Conservation (phyloP, 805 yeast genomes). For the Blastobotrys parvus region DNA sequence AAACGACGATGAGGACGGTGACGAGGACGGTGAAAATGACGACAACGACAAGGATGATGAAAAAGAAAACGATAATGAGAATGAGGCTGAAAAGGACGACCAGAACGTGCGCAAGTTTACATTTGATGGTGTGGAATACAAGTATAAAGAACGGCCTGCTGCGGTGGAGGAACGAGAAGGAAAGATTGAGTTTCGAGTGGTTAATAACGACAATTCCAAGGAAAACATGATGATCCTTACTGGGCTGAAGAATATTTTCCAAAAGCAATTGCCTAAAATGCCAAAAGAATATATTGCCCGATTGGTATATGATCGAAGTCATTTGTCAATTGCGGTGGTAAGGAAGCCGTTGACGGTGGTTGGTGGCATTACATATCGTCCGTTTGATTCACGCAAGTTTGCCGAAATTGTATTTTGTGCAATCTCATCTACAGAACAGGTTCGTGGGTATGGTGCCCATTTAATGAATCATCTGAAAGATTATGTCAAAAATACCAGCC, state of each 20-base stretch:
- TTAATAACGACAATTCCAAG: constrained; percentile 81
- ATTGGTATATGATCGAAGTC: constrained; percentile 88
- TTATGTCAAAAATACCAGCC: constrained; percentile 82
- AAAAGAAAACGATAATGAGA: constrained; percentile 24
- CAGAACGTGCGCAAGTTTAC: constrained; percentile 40
- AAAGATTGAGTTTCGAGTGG: constrained; percentile 89
- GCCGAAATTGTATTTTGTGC: constrained; percentile 99
- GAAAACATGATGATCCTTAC: constrained; percentile 89
- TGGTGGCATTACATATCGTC: constrained; percentile 95
- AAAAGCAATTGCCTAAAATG: constrained; percentile 97
- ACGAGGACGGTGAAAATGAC: constrained; percentile 8
- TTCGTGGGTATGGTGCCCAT: constrained; percentile 97
- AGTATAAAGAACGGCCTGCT: constrained; percentile 87
- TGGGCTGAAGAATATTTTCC: constrained; percentile 92
- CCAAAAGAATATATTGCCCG: constrained; percentile 95
- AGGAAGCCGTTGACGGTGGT: constrained; percentile 90
- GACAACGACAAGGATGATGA: constrained; percentile 18
- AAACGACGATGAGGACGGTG: constrained; percentile 9
- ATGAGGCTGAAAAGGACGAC: constrained; percentile 22
- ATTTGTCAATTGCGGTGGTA: constrained; percentile 92
- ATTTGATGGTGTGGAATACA: constrained; percentile 71
- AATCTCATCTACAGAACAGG: constrained; percentile 94
- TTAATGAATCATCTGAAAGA: constrained; percentile 96
- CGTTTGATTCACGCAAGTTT: constrained; percentile 81
- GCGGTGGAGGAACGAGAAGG: constrained; percentile 92